phyloP scores from a whole-genome alignment of 495 filamentous ascomycete species.

The Elaphomyces granulatus region DNA sequence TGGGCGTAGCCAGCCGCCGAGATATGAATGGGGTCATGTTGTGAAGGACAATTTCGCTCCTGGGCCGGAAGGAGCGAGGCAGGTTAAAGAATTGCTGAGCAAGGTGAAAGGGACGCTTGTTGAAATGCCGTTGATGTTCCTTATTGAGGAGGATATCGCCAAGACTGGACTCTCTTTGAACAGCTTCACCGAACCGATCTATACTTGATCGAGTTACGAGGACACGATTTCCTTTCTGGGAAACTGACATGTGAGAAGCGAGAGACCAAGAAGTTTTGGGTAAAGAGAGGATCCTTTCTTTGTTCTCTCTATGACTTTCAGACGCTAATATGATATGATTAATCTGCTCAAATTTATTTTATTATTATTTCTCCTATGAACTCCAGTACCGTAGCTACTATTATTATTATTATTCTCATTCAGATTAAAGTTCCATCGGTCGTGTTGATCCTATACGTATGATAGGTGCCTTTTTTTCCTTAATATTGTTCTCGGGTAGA shows the following conservation, averaged over 20 bases:
- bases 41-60: conserved; percentile 62
- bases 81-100: conserved; percentile 72
- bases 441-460: too few relatives aligned
- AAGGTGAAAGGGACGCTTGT: conserved; percentile 67
- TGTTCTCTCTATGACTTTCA: too few relatives aligned
- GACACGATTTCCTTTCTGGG: too few relatives aligned
- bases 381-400: too few relatives aligned
- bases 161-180: conserved; percentile 72
- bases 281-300: too few relatives aligned
- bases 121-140: conserved; percentile 84
- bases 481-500: too few relatives aligned
- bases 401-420: too few relatives aligned
- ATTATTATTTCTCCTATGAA: too few relatives aligned
- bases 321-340: too few relatives aligned
- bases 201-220: conserved; percentile 54
- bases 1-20: conserved; percentile 28
- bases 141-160: conserved; percentile 78
- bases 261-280: background rate
- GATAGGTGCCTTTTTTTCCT: too few relatives aligned
- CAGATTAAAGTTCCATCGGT: too few relatives aligned
- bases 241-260: background rate
- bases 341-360: too few relatives aligned
- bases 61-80: conserved; percentile 43
- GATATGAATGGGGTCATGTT: conserved; percentile 70
- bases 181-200: conserved; percentile 66